phyloP scores from a whole-genome alignment of 1,284 basidiomycete species.

The Cutaneotrichosporon dermatis region DNA sequence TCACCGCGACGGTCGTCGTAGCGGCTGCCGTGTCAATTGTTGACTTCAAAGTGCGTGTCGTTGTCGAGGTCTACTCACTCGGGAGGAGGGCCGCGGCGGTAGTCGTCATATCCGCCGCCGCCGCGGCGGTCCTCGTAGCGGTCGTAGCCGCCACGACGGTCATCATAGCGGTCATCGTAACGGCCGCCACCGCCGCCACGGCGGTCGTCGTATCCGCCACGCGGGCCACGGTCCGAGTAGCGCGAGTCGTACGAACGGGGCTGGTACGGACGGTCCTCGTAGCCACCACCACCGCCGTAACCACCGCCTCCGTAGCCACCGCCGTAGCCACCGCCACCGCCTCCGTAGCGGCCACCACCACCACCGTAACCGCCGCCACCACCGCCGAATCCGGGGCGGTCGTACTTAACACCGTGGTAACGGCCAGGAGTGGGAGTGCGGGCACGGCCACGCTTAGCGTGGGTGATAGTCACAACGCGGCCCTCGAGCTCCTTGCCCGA shows the following conservation, averaged over 20 bases:
- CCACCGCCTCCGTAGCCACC: slow-evolving; percentile 52
- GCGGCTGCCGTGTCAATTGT: slow-evolving; percentile 12
- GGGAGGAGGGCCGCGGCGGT: slow-evolving; percentile 48
- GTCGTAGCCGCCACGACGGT: slow-evolving; percentile 35
- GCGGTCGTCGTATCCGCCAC: slow-evolving; percentile 46
- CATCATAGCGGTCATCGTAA: slow-evolving; percentile 51
- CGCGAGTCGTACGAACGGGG: slow-evolving; percentile 48
- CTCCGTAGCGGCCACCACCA: slow-evolving; percentile 26
- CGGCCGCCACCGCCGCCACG: slow-evolving; percentile 48
- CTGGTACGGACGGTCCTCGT: slow-evolving; percentile 46
- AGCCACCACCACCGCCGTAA: slow-evolving; percentile 42
- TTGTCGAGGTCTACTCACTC: slow-evolving; percentile 13
- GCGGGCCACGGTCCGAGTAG: slow-evolving; percentile 44
- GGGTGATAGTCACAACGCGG: slow-evolving; percentile 79
- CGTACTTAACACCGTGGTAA: slow-evolving; percentile 61
- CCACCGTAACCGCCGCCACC: slow-evolving; percentile 44
- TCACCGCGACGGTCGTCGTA: slow-evolving; percentile 26
- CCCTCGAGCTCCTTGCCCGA: slow-evolving; percentile 80
- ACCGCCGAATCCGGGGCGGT: slow-evolving; percentile 59
- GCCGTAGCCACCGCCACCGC: slow-evolving; percentile 28
- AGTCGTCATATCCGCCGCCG: slow-evolving; percentile 50
- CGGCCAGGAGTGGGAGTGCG: slow-evolving; percentile 91
- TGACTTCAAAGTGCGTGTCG: neutral
- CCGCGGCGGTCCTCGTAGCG: neutral
- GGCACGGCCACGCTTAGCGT: slow-evolving; percentile 88